Base-by-base conservation (phyloP, 345 rosid species). In the Combretum micranthum region DNA sequence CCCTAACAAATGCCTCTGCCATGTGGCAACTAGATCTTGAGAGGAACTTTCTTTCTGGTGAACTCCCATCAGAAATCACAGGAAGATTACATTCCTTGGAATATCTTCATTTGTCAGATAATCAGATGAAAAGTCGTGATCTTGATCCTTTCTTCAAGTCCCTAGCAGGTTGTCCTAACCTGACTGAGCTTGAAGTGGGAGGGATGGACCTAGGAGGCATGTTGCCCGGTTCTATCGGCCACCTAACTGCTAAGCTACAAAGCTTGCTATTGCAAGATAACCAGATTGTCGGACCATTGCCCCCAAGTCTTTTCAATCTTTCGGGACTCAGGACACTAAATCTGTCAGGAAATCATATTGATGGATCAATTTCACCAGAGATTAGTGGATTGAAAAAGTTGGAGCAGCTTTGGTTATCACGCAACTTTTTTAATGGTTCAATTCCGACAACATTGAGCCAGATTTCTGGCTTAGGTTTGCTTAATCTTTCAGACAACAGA, bases 161-260 rank as follows among this genome's bases (percentile, higher is more conserved):
- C 44, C 71, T 79, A 39, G 48, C 44, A 46, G 80, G 80, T 21
- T 79, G 81, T 59, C 73, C 79, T 4, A 2, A 2, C 15, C 74
- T 82, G 47, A 21, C 5, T 45, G 84, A 79, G 42, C 60, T 82
- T 45, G 87, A 72, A 50, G 46, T 77, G 69, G 84, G 71, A n/a
- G 82, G 83, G 16, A 77, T 77, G 77, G 70, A 54, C 13, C 75
- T 82, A 1, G 77, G 84, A 70, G 87, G 84, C 66, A 72, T 47
- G 49, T 57, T 79, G 56, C 78, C 83, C 4, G 48, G 18, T 47
- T 74, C 81, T 42, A 59, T 79, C 16, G 69, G 74, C 58, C 55
- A 20, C 44, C 75, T 67, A 20, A 61, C 64, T 39, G 25, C 9
- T n/a, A 47, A 57, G 2, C 52, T 82, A 2, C 0, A 13, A 2